Base-by-base conservation (phyloP, 2,329 filamentous ascomycete genomes). In the Colletotrichum cereale region DNA sequence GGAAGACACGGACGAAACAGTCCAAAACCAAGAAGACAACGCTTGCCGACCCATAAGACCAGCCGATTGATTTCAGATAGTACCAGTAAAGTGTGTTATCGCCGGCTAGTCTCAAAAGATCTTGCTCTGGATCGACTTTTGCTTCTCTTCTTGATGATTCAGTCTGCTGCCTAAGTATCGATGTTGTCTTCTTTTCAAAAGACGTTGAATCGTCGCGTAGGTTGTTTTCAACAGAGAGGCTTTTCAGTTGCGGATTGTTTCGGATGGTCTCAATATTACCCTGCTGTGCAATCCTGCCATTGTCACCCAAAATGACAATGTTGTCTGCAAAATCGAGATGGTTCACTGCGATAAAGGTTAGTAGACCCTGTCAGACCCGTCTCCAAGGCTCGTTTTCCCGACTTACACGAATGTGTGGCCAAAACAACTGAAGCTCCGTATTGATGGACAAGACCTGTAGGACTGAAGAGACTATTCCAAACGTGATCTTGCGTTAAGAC, bases 401-500 rank as follows among this genome's bases (percentile, higher is more conserved):
- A 66, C 75, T 73, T 67, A 77, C 79, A 73, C n/a, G 79, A 75
- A 48, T 82, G 81, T 0, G 82, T 83, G 6, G 80, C 77, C 8
- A 83, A 60, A 14, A 83, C 77, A 10, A 78, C 62, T 0, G 79
- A 78, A 0, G 75, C 77, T 0, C 74, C 74, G n/a, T 76, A 78
- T 42, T 75, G 75, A 7, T 76, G 75, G n/a, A 83, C 75, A 1
- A 85, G 67, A 0, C 84, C 82, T 34, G 64, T 73, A 4, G 73
- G 44, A 0, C 81, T 79, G 61, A 86, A 83, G 0, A 85, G 77
- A 0, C 77, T 78, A 0, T 74, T 74, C 67, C 85, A 85, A 1
- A 85, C 82, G 7, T 78, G 76, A 29, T 82, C 78, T 48, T 84
- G 82, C 0, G 84, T 86, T 3, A 81, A 77, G 16, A 80, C 79